Evolutionary conservation across 768 basidiomycete genomes (phyloP), one percentile per base, ranked within the genome.

Genomic region (Russula dissimulans): DNA sequence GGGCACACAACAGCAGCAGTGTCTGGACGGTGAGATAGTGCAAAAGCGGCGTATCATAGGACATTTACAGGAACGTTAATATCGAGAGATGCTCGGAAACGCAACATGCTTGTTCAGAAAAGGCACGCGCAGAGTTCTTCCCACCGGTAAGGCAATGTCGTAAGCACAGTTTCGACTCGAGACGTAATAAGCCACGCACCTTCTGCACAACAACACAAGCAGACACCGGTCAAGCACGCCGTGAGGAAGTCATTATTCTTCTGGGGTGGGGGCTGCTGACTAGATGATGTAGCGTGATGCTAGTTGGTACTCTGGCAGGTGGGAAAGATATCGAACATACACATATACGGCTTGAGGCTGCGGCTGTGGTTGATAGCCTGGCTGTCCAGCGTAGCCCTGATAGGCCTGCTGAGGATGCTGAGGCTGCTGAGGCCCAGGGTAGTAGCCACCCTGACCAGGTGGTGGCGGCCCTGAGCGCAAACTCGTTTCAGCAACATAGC

Each of bases 311-410:
- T 34, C 42, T 5, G 44, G 18, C 36, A 36, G 22, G 5, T 26
- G 5, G 32, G 43, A 46, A 38, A 34, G n/a, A 36, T 4, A 31
- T 29, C 22, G 7, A 39, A 78, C 87, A 65, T 68, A 90, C 89
- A 90, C 86, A 68, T 89, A 87, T 54, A 91, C 84, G 0, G 86
- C 84, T 70, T 91, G 89, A 17, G 90, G 89, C 65, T 83, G 84
- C 17, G 83, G 85, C 64, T 86, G 81, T 15, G 81, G 81, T 55
- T 81, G 78, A 65, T 79, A 80, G 7, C 69, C 71, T 29, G 70
- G 73, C 47, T 76, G 78, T 17, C 74, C 73, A 32, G 71, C 70
- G 41, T 73, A 70, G 45, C 73, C 73, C 58, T 84, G 81, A 70
- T 90, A 87, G 0, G 85, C 75, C 66, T 86, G 83, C 63, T 80